Evolutionary conservation across 768 basidiomycete species (phyloP).

Genomic region (Rossbeevera mucosa): DNA sequence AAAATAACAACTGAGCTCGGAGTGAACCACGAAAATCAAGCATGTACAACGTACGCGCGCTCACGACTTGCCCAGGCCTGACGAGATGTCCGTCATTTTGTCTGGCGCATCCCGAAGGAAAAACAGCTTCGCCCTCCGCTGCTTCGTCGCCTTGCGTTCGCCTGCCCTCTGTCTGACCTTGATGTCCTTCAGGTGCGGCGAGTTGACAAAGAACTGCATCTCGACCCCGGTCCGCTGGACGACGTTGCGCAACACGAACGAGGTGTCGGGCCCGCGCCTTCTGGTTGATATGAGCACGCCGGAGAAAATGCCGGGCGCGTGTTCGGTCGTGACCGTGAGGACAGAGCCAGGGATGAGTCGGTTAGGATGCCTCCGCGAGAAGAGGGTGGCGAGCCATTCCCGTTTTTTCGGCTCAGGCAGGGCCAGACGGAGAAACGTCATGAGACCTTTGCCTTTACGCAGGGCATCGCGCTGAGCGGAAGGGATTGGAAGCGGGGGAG

Average conservation of each 20-base stretch:
- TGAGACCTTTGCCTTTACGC: constrained; percentile 68
- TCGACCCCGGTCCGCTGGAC: constrained; percentile 90
- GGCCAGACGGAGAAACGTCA: constrained; percentile 65
- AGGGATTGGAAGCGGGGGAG: constrained; percentile 39
- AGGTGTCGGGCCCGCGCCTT: constrained; percentile 79
- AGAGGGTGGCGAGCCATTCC: constrained; percentile 60
- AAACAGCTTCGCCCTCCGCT: constrained; percentile 76
- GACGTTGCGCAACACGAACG: constrained; percentile 86
- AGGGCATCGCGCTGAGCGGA: constrained; percentile 40
- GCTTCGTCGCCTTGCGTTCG: constrained; percentile 42
- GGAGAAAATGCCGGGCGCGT: constrained; percentile 79
- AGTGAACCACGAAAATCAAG: not conserved
- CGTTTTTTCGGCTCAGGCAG: constrained; percentile 67
- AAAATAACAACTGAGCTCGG: constrained; percentile 2
- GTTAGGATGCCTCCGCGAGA: constrained; percentile 63
- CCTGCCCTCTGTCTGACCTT: constrained; percentile 65
- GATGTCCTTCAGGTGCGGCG: constrained; percentile 85
- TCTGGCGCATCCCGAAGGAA: constrained; percentile 79
- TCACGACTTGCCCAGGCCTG: constrained; percentile 34
- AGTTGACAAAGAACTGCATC: constrained; percentile 84
- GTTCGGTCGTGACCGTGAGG: constrained; percentile 68
- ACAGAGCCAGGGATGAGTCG: constrained; percentile 83
- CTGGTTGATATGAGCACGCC: constrained; percentile 84
- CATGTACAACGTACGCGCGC: constrained; percentile 11
- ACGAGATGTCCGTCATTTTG: constrained; percentile 76